Base-by-base conservation (phyloP, 1,139 yeast species). In the Hanseniaspora sp. region DNA sequence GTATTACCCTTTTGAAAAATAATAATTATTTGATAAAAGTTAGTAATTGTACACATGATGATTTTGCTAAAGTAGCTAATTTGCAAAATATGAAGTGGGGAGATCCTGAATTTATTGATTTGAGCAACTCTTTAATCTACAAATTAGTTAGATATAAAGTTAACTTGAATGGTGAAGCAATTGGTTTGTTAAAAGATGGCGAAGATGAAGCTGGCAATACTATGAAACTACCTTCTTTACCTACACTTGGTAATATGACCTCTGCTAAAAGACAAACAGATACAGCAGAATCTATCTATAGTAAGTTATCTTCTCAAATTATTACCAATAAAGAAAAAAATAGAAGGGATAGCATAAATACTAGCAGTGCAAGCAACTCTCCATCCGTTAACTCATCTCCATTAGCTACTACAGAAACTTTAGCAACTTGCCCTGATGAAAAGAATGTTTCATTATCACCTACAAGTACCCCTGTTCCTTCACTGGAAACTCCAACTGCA, bases 121-220 rank as follows among this genome's bases (percentile, higher is more conserved):
- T 29, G 8, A 35, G 17, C 15, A 42, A 51, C 34, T 33, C 15
- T 3, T 28, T 44, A 12, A 23, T 15, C n/a, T 51, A 44, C 28
- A 45, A 45, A 31, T 18, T 51, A 12, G 11, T 29, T 13, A 71
- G 57, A 74, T 70, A 8, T 61, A 73, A 52, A 73, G 74, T 62
- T 72, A 78, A 77, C 71, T 67, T 56, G 76, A 74, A 59, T 65
- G 75, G 58, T 71, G 54, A 51, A 13, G 48, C 54, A 28, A 39
- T 51, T 7, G 44, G 48, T n/a, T 7, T 51, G 8, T 23, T 51
- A 29, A 51, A 31, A n/a, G 54, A 51, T 2, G 54, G 43, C 13
- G 53, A 48, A 39, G 41, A 44, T 9, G 29, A 39, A n/a, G 7
- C 17, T 6, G 18, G 12, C 12, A 28, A 13, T 23, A 11, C 39